Evolutionary conservation across 768 basidiomycete species (phyloP).

Genomic region (Cystobasidium ongulense): DNA sequence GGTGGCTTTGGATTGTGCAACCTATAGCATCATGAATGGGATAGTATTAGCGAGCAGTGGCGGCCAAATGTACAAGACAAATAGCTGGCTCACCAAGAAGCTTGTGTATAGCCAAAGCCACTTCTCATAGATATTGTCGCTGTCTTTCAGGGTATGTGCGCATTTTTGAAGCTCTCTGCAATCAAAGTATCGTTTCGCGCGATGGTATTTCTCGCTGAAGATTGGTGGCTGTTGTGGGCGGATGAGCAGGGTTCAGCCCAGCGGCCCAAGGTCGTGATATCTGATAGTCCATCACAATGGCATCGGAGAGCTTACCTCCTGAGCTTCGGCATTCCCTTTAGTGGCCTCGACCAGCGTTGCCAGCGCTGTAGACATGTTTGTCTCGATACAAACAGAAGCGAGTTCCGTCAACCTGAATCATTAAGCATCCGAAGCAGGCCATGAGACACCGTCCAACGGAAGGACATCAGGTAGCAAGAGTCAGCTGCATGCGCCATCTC

Average conservation of each 20-base stretch:
- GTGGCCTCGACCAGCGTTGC: background rate
- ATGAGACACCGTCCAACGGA: no score
- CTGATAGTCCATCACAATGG: no score
- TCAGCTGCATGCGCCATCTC: background rate
- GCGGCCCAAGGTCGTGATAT: no score
- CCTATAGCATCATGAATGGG: background rate
- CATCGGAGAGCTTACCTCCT: background rate
- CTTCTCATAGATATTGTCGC: conserved; percentile 61
- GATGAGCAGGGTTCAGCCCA: no score
- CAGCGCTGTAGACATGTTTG: background rate
- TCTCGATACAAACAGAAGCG: background rate
- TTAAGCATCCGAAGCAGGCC: background rate
- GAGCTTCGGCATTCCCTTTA: background rate
- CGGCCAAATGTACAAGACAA: background rate
- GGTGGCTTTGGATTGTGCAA: background rate
- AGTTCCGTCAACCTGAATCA: background rate
- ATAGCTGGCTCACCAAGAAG: conserved; percentile 59
- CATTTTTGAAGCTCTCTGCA: conserved; percentile 70
- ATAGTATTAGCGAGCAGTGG: background rate
- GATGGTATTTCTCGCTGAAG: conserved; percentile 47
- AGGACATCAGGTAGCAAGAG: no score
- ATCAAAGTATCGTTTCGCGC: conserved; percentile 67
- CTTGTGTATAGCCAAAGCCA: conserved; percentile 73
- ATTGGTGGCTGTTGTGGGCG: background rate
- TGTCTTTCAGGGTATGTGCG: conserved; percentile 57